These are phyloP conservation scores for Conringia planisiliqua DNA, from an alignment of 345 rosid genomes.

Conservation along the genomic window DNA sequence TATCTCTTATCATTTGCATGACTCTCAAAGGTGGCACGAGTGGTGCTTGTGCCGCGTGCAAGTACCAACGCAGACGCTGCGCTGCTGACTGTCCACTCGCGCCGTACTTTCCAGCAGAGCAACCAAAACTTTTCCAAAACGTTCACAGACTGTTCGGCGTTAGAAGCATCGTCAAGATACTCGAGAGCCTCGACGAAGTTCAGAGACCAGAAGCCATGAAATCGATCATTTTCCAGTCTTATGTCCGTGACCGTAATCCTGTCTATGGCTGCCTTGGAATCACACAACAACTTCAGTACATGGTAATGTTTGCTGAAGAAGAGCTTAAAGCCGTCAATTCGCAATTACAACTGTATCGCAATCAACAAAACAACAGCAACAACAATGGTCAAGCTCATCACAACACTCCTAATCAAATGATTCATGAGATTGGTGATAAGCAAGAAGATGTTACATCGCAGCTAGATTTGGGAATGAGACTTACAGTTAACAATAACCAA, in stretches of 20 bases:
- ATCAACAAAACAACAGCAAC: conserved; percentile 38
- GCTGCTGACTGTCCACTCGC: conserved; percentile 64
- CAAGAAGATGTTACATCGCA: conserved; percentile 55
- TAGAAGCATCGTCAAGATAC: conserved; percentile 60
- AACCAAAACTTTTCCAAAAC: conserved; percentile 65
- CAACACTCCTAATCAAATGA: not conserved
- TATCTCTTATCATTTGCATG: conserved; percentile 34
- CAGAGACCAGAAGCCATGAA: conserved; percentile 70
- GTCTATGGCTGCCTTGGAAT: conserved; percentile 74
- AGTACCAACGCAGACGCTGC: conserved; percentile 80
- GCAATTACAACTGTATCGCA: conserved; percentile 59
- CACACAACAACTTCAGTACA: conserved; percentile 44
- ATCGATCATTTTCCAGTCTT: conserved; percentile 69
- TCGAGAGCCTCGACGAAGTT: conserved; percentile 45
- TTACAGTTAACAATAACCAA: conserved; percentile 37
- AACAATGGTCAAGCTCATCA: not conserved
- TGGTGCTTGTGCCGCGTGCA: conserved; percentile 97
- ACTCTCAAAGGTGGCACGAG: conserved; percentile 87
- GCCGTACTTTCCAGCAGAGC: conserved; percentile 80
- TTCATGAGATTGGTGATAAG: conserved; percentile 27
- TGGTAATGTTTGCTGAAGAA: conserved; percentile 58
- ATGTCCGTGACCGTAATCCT: conserved; percentile 65
- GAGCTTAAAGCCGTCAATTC: conserved; percentile 56
- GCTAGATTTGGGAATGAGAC: conserved; percentile 74
- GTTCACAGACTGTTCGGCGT: conserved; percentile 85